These are phyloP conservation scores for Litsea cubeba DNA, from an alignment of 164 flowering plant genomes.

Conservation along the genomic window DNA sequence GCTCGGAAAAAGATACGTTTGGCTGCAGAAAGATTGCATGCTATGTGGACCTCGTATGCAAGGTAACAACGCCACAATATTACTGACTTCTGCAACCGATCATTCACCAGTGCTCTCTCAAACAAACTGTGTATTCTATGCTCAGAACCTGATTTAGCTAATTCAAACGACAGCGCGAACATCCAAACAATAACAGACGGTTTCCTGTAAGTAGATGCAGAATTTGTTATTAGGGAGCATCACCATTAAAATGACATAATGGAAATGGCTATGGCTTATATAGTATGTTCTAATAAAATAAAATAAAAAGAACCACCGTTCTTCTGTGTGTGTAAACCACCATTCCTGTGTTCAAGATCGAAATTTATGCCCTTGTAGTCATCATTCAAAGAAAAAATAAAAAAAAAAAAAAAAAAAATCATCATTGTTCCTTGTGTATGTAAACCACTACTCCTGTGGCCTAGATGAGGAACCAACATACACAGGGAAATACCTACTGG, in stretches of 20 bases:
- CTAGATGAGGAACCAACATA: too few relatives aligned
- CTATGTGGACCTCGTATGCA: conserved; percentile 54
- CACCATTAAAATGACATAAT: not conserved
- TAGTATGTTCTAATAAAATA: too few relatives aligned
- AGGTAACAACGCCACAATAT: conserved; percentile 81
- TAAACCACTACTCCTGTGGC: too few relatives aligned
- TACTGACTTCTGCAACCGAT: conserved; percentile 50
- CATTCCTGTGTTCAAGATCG: too few relatives aligned
- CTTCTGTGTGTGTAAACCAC: too few relatives aligned
- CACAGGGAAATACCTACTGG: too few relatives aligned
- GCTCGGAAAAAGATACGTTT: conserved; percentile 81
- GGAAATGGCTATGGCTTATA: too few relatives aligned
- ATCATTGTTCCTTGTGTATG: too few relatives aligned
- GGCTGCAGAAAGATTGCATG: conserved; percentile 58
- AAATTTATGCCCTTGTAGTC: too few relatives aligned
- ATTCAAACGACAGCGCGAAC: conserved; percentile 67
- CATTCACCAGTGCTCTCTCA: conserved; percentile 75
- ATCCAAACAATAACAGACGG: conserved; percentile 68
- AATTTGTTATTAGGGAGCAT: not conserved
- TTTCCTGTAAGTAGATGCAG: conserved; percentile 42
- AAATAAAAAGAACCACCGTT: too few relatives aligned
- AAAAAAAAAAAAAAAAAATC: too few relatives aligned
- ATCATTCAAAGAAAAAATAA: too few relatives aligned
- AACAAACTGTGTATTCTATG: conserved; percentile 81
- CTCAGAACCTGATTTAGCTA: conserved; percentile 48